Evolutionary conservation across 2,329 filamentous ascomycete species (phyloP).

Genomic region (Periconia sp.): DNA sequence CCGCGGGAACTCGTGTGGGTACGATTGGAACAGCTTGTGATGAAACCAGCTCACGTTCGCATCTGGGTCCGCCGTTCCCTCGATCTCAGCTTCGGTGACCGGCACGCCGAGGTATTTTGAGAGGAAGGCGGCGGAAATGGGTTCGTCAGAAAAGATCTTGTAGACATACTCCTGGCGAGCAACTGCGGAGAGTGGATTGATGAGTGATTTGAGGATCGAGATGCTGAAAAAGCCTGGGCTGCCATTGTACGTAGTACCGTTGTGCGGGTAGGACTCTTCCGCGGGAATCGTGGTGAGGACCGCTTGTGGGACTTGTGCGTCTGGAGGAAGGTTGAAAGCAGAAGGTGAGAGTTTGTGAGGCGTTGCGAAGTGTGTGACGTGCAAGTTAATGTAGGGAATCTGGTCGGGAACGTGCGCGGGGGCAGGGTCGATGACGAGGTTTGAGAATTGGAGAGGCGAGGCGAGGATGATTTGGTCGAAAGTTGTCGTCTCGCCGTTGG

Average conservation of each 20-base stretch:
- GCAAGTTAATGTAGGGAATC: constrained; percentile 82
- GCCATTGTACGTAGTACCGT: constrained; percentile 50
- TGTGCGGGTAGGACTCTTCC: constrained; percentile 46
- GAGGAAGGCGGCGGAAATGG: constrained; percentile 52
- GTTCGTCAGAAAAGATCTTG: constrained; percentile 65
- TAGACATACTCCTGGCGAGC: constrained; percentile 58
- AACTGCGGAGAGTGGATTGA: constrained; percentile 54
- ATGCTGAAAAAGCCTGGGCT: constrained; percentile 86
- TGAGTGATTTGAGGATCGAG: constrained; percentile 67
- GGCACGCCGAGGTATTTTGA: constrained; percentile 48
- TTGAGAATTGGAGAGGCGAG: constrained; percentile 77
- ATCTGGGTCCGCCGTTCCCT: constrained; percentile 30
- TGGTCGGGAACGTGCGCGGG: constrained; percentile 63
- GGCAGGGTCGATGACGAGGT: constrained; percentile 57
- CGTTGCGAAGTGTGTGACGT: constrained; percentile 88
- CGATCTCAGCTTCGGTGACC: constrained; percentile 33
- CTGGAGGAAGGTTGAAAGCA: constrained; percentile 69
- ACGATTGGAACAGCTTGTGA: constrained; percentile 72
- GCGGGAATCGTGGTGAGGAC: constrained; percentile 80
- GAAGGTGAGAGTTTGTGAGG: constrained; percentile 68
- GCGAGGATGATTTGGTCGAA: constrained; percentile 86
- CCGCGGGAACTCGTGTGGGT: constrained; percentile 81
- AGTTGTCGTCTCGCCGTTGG: constrained; percentile 14
- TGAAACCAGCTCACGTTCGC: constrained; percentile 36
- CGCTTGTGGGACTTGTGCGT: constrained; percentile 65